Conservation (phyloP, 768 basidiomycete species). For the Agaricus subrufescens region DNA sequence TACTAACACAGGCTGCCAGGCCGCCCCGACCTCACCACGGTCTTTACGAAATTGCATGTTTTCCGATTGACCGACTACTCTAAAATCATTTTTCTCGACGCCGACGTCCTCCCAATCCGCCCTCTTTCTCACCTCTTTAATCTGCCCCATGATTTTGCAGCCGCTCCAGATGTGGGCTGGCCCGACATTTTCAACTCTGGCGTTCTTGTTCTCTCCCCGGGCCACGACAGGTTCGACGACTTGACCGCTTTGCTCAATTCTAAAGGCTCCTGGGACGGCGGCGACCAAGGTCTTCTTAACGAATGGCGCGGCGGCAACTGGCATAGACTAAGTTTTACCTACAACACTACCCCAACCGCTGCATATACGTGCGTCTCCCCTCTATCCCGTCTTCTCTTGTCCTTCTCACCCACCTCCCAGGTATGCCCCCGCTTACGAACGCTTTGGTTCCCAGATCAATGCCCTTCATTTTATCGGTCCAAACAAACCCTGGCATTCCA, state of each 20-base stretch:
- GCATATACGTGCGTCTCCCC: slow-evolving; percentile 79
- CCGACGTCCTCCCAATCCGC: slow-evolving; percentile 83
- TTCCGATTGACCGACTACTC: slow-evolving; percentile 87
- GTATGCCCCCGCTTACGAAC: slow-evolving; percentile 95
- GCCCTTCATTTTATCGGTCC: slow-evolving; percentile 92
- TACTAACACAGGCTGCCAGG: slow-evolving; percentile 41
- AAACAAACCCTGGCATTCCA: slow-evolving; percentile 91
- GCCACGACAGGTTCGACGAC: slow-evolving; percentile 76
- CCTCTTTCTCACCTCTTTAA: slow-evolving; percentile 92
- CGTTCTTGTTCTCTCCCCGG: slow-evolving; percentile 82
- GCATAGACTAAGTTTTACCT: slow-evolving; percentile 94
- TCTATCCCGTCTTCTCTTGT: slow-evolving; percentile 19
- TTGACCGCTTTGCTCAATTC: slow-evolving; percentile 65
- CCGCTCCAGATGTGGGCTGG: slow-evolving; percentile 97
- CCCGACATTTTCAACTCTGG: slow-evolving; percentile 99
- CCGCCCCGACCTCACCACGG: slow-evolving; percentile 87
- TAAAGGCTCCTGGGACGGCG: slow-evolving; percentile 93
- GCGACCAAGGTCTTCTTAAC: slow-evolving; percentile 97
- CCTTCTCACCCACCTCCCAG: slow-evolving; percentile 32
- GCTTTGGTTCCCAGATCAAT: slow-evolving; percentile 83
- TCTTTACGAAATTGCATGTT: slow-evolving; percentile 94
- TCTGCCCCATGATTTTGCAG: slow-evolving; percentile 79
- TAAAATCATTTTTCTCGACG: slow-evolving; percentile 89
- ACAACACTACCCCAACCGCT: slow-evolving; percentile 97
- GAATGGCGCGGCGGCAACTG: slow-evolving; percentile 88